A percentile compares a stretch with the other conserved stretches of the same genome.
These are phyloP conservation scores for Talaromyces piceae DNA, from an alignment of 2,329 filamentous ascomycete species.

Conservation along the genomic window DNA sequence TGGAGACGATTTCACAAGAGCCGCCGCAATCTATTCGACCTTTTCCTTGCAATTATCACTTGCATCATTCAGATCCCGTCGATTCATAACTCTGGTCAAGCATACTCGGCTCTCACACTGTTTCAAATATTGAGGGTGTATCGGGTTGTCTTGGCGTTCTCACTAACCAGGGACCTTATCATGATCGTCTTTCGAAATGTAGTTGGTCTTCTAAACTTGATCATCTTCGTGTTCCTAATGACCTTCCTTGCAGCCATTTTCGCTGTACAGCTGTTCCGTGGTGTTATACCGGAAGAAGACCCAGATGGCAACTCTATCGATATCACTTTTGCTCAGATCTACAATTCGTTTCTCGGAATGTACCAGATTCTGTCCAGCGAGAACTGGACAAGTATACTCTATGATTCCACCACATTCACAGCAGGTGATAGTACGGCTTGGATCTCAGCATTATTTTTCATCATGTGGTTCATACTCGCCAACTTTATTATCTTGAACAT, in stretches of 20 bases:
- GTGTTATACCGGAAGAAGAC: conserved; percentile 65
- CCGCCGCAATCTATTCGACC: conserved; percentile 70
- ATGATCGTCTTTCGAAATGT: conserved; percentile 82
- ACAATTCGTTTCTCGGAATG: conserved; percentile 95
- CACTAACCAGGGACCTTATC: conserved; percentile 80
- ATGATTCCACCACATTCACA: conserved; percentile 67
- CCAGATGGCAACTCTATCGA: conserved; percentile 54
- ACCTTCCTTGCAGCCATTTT: conserved; percentile 93
- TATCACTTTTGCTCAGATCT: conserved; percentile 82
- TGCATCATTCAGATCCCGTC: conserved; percentile 76
- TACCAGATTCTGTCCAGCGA: conserved; percentile 95
- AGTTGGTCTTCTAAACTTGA: conserved; percentile 84
- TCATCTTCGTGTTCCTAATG: conserved; percentile 92
- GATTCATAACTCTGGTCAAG: conserved; percentile 62
- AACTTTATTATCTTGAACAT: conserved; percentile 98
- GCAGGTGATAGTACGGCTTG: conserved; percentile 65
- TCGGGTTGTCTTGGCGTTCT: conserved; percentile 80
- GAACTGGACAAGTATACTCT: conserved; percentile 87
- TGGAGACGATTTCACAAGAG: conserved; percentile 73
- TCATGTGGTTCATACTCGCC: conserved; percentile 90
- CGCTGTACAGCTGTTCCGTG: conserved; percentile 84
- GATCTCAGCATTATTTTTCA: conserved; percentile 85
- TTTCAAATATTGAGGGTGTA: conserved; percentile 93
- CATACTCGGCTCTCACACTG: conserved; percentile 80
- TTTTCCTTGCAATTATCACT: conserved; percentile 72